Percentiles rank a stretch among this genome's conserved stretches.
phyloP scores from a whole-genome alignment of 2,329 filamentous ascomycete genomes.

The Lasiodiplodia gonubiensis region DNA sequence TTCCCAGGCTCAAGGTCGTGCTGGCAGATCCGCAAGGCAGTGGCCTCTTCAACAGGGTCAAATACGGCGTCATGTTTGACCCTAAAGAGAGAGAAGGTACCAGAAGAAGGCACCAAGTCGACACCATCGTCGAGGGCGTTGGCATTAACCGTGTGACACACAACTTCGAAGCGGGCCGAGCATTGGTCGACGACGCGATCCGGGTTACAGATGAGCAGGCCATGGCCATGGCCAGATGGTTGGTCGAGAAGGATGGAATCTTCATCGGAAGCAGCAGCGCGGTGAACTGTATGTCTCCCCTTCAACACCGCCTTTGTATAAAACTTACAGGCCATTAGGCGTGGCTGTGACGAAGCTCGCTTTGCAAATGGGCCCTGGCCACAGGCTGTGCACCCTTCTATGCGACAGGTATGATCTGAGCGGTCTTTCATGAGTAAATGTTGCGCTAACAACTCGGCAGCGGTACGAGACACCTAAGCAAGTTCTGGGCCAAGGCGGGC shows the following conservation, averaged over 20 bases:
- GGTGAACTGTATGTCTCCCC: conserved; percentile 76
- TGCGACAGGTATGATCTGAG: conserved; percentile 65
- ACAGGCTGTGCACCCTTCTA: conserved; percentile 77
- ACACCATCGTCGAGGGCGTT: conserved; percentile 94
- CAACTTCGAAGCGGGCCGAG: conserved; percentile 87
- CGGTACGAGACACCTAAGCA: conserved; percentile 80
- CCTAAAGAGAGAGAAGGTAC: conserved; percentile 89
- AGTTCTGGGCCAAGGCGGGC: conserved; percentile 79
- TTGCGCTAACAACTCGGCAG: conserved; percentile 35
- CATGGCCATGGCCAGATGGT: conserved; percentile 90
- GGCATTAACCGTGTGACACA: conserved; percentile 93
- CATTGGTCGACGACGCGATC: conserved; percentile 88
- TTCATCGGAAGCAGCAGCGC: conserved; percentile 94
- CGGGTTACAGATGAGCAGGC: conserved; percentile 89
- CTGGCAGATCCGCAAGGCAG: conserved; percentile 94
- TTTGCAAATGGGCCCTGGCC: conserved; percentile 65
- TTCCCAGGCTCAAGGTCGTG: conserved; percentile 71
- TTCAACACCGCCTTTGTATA: neutral
- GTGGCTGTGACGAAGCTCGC: conserved; percentile 76
- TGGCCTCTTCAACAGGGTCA: conserved; percentile 88
- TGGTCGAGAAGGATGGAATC: conserved; percentile 93
- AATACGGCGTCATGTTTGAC: conserved; percentile 95
- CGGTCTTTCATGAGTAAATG: neutral
- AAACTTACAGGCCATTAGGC: conserved; percentile 35
- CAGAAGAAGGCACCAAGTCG: conserved; percentile 85